These are phyloP conservation scores for Adansonia grandidieri DNA, from an alignment of 441 rosid species.

Conservation along the genomic window DNA sequence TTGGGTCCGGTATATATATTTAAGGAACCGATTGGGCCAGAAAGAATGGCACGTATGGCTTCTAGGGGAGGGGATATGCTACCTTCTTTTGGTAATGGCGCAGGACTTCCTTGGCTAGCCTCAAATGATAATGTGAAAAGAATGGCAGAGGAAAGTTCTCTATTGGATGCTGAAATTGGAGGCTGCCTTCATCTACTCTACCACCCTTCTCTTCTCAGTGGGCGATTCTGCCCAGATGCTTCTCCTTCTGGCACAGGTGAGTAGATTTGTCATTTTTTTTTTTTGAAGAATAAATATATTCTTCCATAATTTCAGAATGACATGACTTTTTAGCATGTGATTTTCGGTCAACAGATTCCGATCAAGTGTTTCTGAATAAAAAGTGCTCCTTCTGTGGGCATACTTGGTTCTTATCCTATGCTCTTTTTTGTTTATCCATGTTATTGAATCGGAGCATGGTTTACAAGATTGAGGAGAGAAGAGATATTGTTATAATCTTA, in stretches of 20 bases:
- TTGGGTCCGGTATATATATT: constrained; percentile 98
- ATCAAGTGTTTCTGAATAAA: neutral
- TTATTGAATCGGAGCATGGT: neutral
- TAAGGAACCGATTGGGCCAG: constrained; percentile 94
- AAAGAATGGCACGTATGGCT: constrained; percentile 88
- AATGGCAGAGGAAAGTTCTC: constrained; percentile 78
- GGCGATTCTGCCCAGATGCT: constrained; percentile 98
- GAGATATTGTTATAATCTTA: neutral
- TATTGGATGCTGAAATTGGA: constrained; percentile 92
- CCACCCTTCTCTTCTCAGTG: constrained; percentile 86
- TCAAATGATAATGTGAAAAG: constrained; percentile 65
- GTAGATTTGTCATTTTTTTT: constrained; percentile 15
- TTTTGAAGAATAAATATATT: constrained; percentile 13
- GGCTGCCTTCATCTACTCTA: constrained; percentile 83
- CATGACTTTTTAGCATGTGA: constrained; percentile 3
- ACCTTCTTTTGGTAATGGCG: constrained; percentile 91
- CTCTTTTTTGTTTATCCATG: constrained; percentile 4
- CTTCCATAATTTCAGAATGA: constrained; percentile 13
- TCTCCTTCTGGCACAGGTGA: constrained; percentile 94
- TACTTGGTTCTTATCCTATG: neutral
- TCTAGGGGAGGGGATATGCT: constrained; percentile 95
- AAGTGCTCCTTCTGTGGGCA: neutral
- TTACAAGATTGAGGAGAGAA: constrained; percentile 5
- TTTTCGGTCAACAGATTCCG: neutral
- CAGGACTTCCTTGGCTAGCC: constrained; percentile 98